Evolutionary conservation across 2,329 filamentous ascomycete genomes (phyloP).

Genomic region (Cercospora brassicicola): DNA sequence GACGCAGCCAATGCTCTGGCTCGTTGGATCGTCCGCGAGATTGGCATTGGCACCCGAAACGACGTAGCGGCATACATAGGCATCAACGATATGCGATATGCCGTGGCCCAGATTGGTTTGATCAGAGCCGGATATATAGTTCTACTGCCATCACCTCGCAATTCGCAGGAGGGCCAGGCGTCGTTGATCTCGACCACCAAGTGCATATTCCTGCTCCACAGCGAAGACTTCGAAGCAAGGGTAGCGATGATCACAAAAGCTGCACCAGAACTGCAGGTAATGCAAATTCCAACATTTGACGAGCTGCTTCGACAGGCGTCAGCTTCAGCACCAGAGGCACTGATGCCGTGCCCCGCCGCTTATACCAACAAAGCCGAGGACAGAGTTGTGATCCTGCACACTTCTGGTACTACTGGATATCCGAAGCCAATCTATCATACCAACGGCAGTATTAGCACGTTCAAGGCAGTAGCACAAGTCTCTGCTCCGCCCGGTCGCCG

Average conservation of each 20-base stretch:
- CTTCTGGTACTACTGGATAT: constrained; percentile 24
- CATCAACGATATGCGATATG: constrained; percentile 29
- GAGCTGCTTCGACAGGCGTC: constrained; percentile 15
- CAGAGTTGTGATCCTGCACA: constrained; percentile 24
- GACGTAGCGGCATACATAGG: constrained; percentile 32
- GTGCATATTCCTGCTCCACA: constrained; percentile 20
- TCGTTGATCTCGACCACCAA: constrained; percentile 22
- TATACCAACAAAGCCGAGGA: constrained; percentile 16
- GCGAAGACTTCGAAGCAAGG: constrained; percentile 20
- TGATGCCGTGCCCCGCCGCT: neutral
- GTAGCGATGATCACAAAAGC: constrained; percentile 23
- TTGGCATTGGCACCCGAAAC: constrained; percentile 26
- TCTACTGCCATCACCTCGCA: constrained; percentile 22
- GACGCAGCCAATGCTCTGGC: constrained; percentile 20
- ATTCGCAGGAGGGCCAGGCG: constrained; percentile 23
- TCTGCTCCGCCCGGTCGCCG: constrained; percentile 12
- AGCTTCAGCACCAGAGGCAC: neutral
- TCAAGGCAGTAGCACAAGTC: constrained; percentile 10
- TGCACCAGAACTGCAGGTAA: constrained; percentile 20
- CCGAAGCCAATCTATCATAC: constrained; percentile 27
- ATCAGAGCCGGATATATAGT: constrained; percentile 33
- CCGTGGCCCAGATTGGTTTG: constrained; percentile 24
- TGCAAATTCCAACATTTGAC: constrained; percentile 24
- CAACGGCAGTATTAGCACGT: constrained; percentile 21
- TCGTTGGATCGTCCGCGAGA: constrained; percentile 20